Evolutionary conservation across 768 basidiomycete genomes (phyloP).

Genomic region (Gymnopilus dilepis): DNA sequence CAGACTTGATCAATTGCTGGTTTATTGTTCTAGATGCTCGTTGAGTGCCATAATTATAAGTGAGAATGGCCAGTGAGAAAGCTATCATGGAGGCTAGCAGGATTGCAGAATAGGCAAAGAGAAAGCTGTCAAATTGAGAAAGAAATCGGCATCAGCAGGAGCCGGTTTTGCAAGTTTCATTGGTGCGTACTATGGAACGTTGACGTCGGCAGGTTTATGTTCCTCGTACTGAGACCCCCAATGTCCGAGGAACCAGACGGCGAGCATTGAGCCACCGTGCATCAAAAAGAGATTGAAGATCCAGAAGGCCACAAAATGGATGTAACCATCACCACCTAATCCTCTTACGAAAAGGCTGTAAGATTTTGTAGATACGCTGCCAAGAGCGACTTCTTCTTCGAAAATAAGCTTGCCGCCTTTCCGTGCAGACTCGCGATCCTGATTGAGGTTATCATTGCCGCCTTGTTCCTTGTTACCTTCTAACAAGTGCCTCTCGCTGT

Average conservation of each 20-base stretch:
- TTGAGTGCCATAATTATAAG: slow-evolving; percentile 10
- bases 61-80: background rate
- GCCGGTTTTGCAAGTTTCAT: slow-evolving; percentile 38
- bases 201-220: slow-evolving; percentile 34
- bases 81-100: background rate
- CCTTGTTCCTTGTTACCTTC: slow-evolving; percentile 30
- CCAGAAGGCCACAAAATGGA: slow-evolving; percentile 36
- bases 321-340: slow-evolving; percentile 39
- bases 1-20: slow-evolving; percentile 15
- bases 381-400: slow-evolving; percentile 60
- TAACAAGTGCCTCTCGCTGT: slow-evolving; percentile 38
- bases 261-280: slow-evolving; percentile 31
- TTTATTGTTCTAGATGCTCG: slow-evolving; percentile 14
- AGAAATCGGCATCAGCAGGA: background rate
- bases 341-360: slow-evolving; percentile 41
- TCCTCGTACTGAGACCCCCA: slow-evolving; percentile 49
- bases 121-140: slow-evolving; percentile 12
- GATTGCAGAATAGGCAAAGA: background rate
- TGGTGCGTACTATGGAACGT: slow-evolving; percentile 1
- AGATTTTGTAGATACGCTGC: slow-evolving; percentile 27
- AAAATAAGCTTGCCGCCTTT: slow-evolving; percentile 60
- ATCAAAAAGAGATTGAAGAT: slow-evolving; percentile 19
- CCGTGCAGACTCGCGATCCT: slow-evolving; percentile 22
- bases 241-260: slow-evolving; percentile 49
- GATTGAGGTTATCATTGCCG: slow-evolving; percentile 17